Evolutionary conservation across 2,329 filamentous ascomycete species (phyloP), one percentile per base, ranked within the genome.

Genomic region (Apiospora aurea): DNA sequence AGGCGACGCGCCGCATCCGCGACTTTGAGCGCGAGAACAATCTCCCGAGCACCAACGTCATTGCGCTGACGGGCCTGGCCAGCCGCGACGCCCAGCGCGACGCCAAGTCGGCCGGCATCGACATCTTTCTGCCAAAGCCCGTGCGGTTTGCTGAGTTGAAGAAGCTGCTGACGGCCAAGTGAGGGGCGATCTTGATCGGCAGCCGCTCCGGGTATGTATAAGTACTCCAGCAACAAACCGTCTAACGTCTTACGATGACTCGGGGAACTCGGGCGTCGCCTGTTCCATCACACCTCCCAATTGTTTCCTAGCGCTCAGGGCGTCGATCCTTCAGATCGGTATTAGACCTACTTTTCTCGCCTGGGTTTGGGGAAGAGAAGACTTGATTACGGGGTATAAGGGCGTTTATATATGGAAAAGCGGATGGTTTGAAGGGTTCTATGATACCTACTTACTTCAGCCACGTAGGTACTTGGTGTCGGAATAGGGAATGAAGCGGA

Each of bases 41-140:
- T 1, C 74, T 85, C 2, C 75, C 79, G 2, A 83, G 82, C 0
- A 83, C 85, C 0, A 85, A 82, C 0, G 83, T 89, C 41, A 85
- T 89, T 66, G 87, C 87, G 0, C 76, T 89, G 34, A 89, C 87
- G 0, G 87, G 87, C 0, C 78, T 88, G 29, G 87, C 86, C 1
- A 87, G 85, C 69, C 81, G 83, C 0, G 84, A 84, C 69, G 86
- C 85, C 0, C 82, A 85, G 69, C 81, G 84, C 49, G 85, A 89
- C 72, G 87, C 87, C 0, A 84, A 69, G 47, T 51, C 49, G 26
- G 68, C 68, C 10, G 68, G 68, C 0, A 83, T 88, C 26, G 85
- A 89, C 75, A 71, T 87, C 1, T 88, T 87, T 72, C 72, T 88
- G 69, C 85, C 86, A 21, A 88, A 88, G 77, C 87, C 87, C 0